Evolutionary conservation across 192 early-diverging fungal species (phyloP), one percentile per base, ranked within the genome.

Genomic region (Coemansia pectinata): DNA sequence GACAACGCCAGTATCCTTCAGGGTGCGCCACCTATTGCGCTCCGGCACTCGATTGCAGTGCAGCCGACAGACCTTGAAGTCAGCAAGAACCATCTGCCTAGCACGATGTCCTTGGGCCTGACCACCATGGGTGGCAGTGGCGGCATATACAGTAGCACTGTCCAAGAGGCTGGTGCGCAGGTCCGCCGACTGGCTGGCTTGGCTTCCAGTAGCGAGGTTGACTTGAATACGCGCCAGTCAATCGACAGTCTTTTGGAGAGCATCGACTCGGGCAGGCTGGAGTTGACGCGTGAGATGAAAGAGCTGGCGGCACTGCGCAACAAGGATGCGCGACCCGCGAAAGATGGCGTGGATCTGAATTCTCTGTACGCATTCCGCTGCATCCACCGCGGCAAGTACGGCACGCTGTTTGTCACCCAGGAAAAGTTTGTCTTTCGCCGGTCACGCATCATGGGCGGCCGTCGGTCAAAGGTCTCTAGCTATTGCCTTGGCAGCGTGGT

Each of bases 351-450:
- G 9, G 80, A 83, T 45, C 57, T 72, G 39, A 69, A 33, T 21
- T 78, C 75, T 36, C 80, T 83, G 39, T 83, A 78, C 47, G 80
- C 80, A 4, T 83, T 83, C 72, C 75, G 80, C 41, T 83, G 80
- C 69, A 59, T 83, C 10, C 80, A 83, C 66, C 65, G 65, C 36
- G 76, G 80, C 76, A 77, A 77, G 40, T 83, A 83, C 63, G 80
- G 80, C 50, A 83, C 80, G 21, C 59, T 83, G 72, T 83, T 83
- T 74, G 80, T 83, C 23, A 83, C 75, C 0, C 63, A 63, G 7
- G 80, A 83, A 47, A 55, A 66, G 39, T 74, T 74, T 57, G 65
- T 83, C 19, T 83, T 83, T 29, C 80, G 80, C 38, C 68, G 80
- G 5, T 83, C 80, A 69, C 80, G 80, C 10, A 83, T 83, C 57